Evolutionary conservation across 2,329 filamentous ascomycete species (phyloP).

Genomic region (Aspergillus pseudoglaucus): DNA sequence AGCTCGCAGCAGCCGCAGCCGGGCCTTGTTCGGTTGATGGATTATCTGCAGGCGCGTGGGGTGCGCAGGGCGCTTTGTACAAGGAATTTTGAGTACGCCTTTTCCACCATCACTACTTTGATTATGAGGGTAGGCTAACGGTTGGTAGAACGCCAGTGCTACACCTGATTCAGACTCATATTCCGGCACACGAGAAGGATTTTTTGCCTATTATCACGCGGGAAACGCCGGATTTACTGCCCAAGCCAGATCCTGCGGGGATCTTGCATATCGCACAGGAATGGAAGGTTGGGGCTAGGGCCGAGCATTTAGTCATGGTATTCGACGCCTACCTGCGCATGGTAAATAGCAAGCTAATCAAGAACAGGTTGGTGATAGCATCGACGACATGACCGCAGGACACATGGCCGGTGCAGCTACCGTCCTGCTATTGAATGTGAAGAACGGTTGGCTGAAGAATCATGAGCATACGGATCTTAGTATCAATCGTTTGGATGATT

Average conservation of each 20-base stretch:
- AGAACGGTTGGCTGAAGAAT: constrained; percentile 62
- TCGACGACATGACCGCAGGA: constrained; percentile 91
- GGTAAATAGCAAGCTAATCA: constrained; percentile 3
- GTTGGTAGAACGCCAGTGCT: constrained; percentile 34
- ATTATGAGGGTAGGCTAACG: neutral
- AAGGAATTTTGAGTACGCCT: constrained; percentile 71
- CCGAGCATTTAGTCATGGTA: constrained; percentile 36
- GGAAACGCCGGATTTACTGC: constrained; percentile 58
- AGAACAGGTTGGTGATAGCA: constrained; percentile 59
- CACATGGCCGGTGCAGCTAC: constrained; percentile 78
- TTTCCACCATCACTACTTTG: neutral
- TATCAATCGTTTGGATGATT: constrained; percentile 65
- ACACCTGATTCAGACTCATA: constrained; percentile 59
- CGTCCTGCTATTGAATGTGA: constrained; percentile 78
- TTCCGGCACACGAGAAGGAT: constrained; percentile 48
- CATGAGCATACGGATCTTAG: constrained; percentile 73
- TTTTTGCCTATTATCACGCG: constrained; percentile 80
- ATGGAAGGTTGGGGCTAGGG: constrained; percentile 59
- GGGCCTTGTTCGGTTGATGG: constrained; percentile 71
- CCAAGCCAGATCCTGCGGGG: constrained; percentile 83
- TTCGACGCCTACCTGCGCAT: constrained; percentile 1
- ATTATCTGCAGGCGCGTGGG: constrained; percentile 62
- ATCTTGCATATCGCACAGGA: constrained; percentile 75
- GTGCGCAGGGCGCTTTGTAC: constrained; percentile 85
- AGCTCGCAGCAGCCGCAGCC: constrained; percentile 70